Evolutionary conservation across 2,329 filamentous ascomycete genomes (phyloP).

Genomic region (Chaetothyriales sp.): DNA sequence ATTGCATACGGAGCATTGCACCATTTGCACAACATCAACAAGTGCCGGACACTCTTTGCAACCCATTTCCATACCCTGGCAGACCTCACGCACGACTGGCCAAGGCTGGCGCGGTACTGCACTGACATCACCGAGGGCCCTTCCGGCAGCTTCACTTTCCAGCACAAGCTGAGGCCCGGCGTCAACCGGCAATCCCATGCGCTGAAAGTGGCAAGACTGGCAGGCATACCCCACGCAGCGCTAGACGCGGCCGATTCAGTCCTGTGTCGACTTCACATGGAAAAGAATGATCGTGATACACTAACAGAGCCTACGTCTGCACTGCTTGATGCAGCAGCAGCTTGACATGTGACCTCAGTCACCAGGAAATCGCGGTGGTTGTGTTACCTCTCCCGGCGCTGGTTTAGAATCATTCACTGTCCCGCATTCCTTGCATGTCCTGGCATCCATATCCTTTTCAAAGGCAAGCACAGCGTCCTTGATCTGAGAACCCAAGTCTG

Average conservation of each 20-base stretch:
- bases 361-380: constrained; percentile 25
- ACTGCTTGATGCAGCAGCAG: neutral
- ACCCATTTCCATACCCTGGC: constrained; percentile 84
- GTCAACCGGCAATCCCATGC: constrained; percentile 82
- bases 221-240: constrained; percentile 60
- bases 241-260: constrained; percentile 46
- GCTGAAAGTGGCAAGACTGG: constrained; percentile 80
- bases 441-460: constrained; percentile 49
- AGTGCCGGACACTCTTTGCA: constrained; percentile 71
- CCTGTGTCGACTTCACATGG: constrained; percentile 5
- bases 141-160: constrained; percentile 60
- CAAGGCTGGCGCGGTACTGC: constrained; percentile 59
- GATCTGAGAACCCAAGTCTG: constrained; percentile 83
- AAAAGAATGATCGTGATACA: neutral
- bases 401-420: constrained; percentile 46
- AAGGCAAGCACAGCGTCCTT: constrained; percentile 80
- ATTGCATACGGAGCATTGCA: constrained; percentile 79
- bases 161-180: constrained; percentile 66
- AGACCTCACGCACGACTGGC: constrained; percentile 52
- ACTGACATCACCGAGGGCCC: constrained; percentile 71
- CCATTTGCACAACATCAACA: constrained; percentile 64
- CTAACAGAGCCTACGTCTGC: neutral
- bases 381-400: constrained; percentile 27
- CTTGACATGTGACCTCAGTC: constrained; percentile 7
- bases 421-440: constrained; percentile 67